Percentiles rank a stretch among this genome's conserved stretches.
Evolutionary conservation across 2,329 filamentous ascomycete genomes (phyloP).

Genomic region (Paecilomyces niveus): DNA sequence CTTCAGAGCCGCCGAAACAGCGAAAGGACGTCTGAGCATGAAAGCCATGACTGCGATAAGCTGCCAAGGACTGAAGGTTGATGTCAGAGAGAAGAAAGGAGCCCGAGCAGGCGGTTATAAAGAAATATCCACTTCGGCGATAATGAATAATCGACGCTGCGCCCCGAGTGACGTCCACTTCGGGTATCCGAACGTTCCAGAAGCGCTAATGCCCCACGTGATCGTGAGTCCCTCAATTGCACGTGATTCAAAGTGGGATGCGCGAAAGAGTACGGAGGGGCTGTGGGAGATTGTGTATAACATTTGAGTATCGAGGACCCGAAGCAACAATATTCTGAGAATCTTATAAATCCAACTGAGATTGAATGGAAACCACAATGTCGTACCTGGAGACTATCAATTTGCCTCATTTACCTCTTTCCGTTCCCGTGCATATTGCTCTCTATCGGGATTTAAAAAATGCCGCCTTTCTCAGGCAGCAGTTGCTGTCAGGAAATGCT

Average conservation of each 20-base stretch:
- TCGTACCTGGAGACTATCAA: slow-evolving; percentile 55
- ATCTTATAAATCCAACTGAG: background rate
- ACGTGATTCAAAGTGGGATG: slow-evolving; percentile 2
- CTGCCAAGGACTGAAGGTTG: background rate
- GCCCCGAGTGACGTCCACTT: slow-evolving; percentile 9
- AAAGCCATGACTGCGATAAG: slow-evolving; percentile 50
- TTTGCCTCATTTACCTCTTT: slow-evolving; percentile 67
- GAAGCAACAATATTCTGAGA: background rate
- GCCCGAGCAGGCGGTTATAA: background rate
- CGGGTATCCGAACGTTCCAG: slow-evolving; percentile 30
- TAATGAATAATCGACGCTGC: slow-evolving; percentile 4
- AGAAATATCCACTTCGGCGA: background rate
- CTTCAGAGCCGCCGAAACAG: slow-evolving; percentile 52
- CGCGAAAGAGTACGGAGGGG: background rate
- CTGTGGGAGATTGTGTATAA: background rate
- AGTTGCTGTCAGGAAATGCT: slow-evolving; percentile 75
- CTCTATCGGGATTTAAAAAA: slow-evolving; percentile 74
- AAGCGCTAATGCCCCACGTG: slow-evolving; percentile 18
- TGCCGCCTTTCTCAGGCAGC: slow-evolving; percentile 66
- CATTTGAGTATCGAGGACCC: background rate
- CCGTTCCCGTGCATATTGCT: slow-evolving; percentile 62
- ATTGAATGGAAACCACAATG: slow-evolving; percentile 13
- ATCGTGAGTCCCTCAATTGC: slow-evolving; percentile 7
- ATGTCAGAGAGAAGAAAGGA: slow-evolving; percentile 6
- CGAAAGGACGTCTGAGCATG: slow-evolving; percentile 57